Percentiles rank a stretch among this genome's conserved stretches.
phyloP scores from a whole-genome alignment of 2,329 filamentous ascomycete species.

The Xylariaceae sp. region DNA sequence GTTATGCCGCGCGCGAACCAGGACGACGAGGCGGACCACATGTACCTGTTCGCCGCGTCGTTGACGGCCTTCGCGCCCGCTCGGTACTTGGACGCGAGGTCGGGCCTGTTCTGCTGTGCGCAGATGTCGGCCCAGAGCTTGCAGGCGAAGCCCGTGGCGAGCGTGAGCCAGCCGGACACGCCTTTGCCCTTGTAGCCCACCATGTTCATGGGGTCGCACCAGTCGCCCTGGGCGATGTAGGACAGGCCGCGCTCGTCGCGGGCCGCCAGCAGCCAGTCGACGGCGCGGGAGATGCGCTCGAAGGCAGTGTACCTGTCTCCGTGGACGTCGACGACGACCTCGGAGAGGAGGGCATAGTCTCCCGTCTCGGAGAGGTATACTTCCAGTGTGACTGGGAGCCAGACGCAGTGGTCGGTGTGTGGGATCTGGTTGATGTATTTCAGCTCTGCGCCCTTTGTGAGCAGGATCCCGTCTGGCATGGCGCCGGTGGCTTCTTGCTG shows the following conservation, averaged over 20 bases:
- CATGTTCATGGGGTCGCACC: conserved; percentile 62
- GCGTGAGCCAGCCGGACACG: conserved; percentile 55
- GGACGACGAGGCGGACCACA: conserved; percentile 54
- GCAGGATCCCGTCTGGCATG: conserved; percentile 55
- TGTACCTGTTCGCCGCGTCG: conserved; percentile 44
- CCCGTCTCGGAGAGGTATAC: conserved; percentile 53
- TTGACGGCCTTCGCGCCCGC: conserved; percentile 44
- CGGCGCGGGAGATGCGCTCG: conserved; percentile 51
- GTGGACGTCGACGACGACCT: conserved; percentile 38
- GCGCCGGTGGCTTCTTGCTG: conserved; percentile 53
- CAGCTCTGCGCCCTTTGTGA: conserved; percentile 50
- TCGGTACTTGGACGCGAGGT: conserved; percentile 42
- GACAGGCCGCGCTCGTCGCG: conserved; percentile 51
- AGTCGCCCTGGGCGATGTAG: conserved; percentile 57
- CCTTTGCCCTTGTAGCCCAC: conserved; percentile 55
- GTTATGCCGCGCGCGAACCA: conserved; percentile 58
- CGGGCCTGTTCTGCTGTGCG: conserved; percentile 37
- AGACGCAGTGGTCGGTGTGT: conserved; percentile 57
- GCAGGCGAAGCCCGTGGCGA: conserved; percentile 51
- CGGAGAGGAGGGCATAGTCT: conserved; percentile 47
- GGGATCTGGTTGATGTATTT: conserved; percentile 61
- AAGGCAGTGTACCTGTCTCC: conserved; percentile 48
- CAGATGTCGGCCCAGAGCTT: conserved; percentile 52
- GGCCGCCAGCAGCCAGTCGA: conserved; percentile 51
- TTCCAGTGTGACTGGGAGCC: conserved; percentile 52